Conservation (phyloP, 306 rosid genomes). For the Erythrophleum fordii region DNA sequence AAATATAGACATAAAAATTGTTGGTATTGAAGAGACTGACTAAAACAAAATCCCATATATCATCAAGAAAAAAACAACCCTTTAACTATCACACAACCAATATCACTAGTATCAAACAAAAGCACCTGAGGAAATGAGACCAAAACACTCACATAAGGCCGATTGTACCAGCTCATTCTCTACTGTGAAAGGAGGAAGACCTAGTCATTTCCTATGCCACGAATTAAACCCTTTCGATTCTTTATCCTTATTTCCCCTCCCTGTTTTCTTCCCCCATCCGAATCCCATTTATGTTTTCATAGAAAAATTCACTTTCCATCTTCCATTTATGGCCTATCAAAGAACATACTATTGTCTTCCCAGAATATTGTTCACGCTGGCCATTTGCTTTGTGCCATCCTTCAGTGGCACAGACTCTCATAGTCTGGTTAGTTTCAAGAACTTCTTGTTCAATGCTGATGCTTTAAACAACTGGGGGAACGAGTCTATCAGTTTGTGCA, state of each 20-base stretch:
- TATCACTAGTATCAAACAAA: slow-evolving; percentile 25
- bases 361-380: slow-evolving; percentile 26
- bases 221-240: not conserved
- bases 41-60: not conserved
- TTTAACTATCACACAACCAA: slow-evolving; percentile 15
- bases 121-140: not conserved
- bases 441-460: slow-evolving; percentile 40
- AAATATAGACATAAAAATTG: too few relatives aligned
- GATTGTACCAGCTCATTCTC: slow-evolving; percentile 56
- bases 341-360: slow-evolving; percentile 19
- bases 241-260: not conserved
- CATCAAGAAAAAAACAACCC: slow-evolving; percentile 37
- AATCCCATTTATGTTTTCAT: not conserved
- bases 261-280: not conserved
- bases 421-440: slow-evolving; percentile 54
- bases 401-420: slow-evolving; percentile 25
- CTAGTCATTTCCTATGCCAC: slow-evolving; percentile 37
- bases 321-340: slow-evolving; percentile 34
- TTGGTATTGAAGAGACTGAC: too few relatives aligned
- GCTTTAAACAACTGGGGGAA: slow-evolving; percentile 62
- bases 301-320: not conserved
- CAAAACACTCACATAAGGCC: slow-evolving; percentile 40
- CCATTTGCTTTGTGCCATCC: slow-evolving; percentile 27
- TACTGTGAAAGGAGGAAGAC: slow-evolving; percentile 28
- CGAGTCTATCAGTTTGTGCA: slow-evolving; percentile 45